These are phyloP conservation scores for Somion occarium DNA, from an alignment of 1,284 basidiomycete genomes.

Conservation along the genomic window DNA sequence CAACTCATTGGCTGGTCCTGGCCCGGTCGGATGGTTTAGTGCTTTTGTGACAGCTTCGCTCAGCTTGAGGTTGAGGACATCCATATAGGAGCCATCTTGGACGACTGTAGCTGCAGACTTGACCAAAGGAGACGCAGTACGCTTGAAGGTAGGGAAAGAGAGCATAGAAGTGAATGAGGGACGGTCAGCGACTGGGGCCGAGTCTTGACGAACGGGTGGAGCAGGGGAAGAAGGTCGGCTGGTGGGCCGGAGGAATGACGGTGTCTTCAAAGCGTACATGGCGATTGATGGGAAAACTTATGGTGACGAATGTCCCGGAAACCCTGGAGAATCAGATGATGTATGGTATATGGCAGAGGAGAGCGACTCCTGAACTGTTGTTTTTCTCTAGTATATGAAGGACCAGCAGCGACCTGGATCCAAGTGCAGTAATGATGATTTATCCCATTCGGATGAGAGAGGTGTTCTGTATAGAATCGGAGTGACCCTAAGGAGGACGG, in stretches of 20 bases:
- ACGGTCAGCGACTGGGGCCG: slow-evolving; percentile 36
- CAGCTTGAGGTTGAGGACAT: slow-evolving; percentile 67
- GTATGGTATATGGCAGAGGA: slow-evolving; percentile 21
- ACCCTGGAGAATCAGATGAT: slow-evolving; percentile 1
- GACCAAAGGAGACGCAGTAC: slow-evolving; percentile 24
- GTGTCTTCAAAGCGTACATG: slow-evolving; percentile 64
- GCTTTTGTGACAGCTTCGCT: slow-evolving; percentile 79
- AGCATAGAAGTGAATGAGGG: slow-evolving; percentile 49
- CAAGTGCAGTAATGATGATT: slow-evolving; percentile 31
- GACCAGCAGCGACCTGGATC: slow-evolving; percentile 33
- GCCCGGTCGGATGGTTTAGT: slow-evolving; percentile 54
- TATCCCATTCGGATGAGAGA: slow-evolving; percentile 56
- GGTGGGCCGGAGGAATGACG: slow-evolving; percentile 57
- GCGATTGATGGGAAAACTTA: slow-evolving; percentile 13
- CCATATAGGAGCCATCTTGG: slow-evolving; percentile 75
- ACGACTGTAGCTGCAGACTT: slow-evolving; percentile 44
- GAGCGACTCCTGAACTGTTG: slow-evolving; percentile 4
- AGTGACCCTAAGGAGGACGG: slow-evolving; percentile 63
- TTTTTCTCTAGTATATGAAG: slow-evolving; percentile 15
- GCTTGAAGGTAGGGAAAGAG: slow-evolving; percentile 47
- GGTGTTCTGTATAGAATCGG: slow-evolving; percentile 10
- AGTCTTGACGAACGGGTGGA: slow-evolving; percentile 37
- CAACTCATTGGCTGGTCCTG: slow-evolving; percentile 43
- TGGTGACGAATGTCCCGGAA: slow-evolving; percentile 7
- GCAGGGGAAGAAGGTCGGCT: slow-evolving; percentile 60